These are phyloP conservation scores for Leptosphaerulina australis DNA, from an alignment of 2,329 filamentous ascomycete genomes.

Conservation along the genomic window DNA sequence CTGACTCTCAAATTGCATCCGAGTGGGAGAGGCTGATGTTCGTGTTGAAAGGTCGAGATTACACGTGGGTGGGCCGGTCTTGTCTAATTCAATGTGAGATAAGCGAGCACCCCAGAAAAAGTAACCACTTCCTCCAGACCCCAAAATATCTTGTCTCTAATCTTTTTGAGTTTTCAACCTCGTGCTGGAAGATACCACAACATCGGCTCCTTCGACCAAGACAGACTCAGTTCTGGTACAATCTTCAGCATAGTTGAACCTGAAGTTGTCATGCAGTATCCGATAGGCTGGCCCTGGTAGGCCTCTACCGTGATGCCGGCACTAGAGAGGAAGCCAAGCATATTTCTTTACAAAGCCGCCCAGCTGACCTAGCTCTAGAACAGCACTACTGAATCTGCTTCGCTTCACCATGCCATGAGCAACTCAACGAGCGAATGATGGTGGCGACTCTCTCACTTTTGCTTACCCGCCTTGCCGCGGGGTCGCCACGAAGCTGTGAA, in stretches of 20 bases:
- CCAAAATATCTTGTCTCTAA: not conserved
- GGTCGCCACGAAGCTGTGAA: not conserved
- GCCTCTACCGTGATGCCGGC: not conserved
- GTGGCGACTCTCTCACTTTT: not conserved
- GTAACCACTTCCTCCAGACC: conserved; percentile 4
- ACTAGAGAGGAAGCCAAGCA: not conserved
- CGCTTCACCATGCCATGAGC: conserved; percentile 14
- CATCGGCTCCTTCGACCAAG: not conserved
- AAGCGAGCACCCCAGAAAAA: conserved; percentile 13
- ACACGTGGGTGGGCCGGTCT: not conserved
- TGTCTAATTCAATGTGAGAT: not conserved
- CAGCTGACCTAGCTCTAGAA: conserved; percentile 28
- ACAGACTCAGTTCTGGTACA: not conserved
- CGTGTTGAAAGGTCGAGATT: not conserved
- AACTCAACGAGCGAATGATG: conserved; percentile 1
- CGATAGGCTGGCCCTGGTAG: not conserved
- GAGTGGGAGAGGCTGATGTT: conserved; percentile 6
- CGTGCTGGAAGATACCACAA: not conserved
- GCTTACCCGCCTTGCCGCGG: conserved; percentile 7
- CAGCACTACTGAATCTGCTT: conserved; percentile 17
- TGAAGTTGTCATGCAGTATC: not conserved
- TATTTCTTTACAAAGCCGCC: conserved; percentile 7
- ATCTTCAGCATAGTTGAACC: not conserved
- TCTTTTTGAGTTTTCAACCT: not conserved
- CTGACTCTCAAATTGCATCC: not conserved